A percentile compares a stretch with the other conserved stretches of the same genome.
Conservation (phyloP, 257 asterid genomes). For the Cinchona pubescens region DNA sequence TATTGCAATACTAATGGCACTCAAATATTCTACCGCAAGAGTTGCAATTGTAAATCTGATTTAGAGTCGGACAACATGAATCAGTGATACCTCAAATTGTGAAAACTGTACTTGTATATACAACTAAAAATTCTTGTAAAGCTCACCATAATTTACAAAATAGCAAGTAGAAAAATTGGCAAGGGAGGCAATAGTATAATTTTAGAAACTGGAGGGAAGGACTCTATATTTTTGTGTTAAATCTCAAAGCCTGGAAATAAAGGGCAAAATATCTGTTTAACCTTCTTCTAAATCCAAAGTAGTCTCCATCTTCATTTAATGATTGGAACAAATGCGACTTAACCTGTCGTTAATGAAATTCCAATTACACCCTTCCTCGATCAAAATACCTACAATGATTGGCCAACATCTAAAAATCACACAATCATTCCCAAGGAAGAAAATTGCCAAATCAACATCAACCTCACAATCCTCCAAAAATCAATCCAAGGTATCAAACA, state of each 20-base stretch:
- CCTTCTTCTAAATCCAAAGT: constrained; percentile 13
- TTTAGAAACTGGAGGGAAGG: background rate
- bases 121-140: too few species aligned
- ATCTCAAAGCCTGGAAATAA: background rate
- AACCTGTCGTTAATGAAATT: background rate
- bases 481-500: constrained; percentile 9
- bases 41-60: too few species aligned
- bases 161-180: background rate
- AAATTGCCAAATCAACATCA: constrained; percentile 32
- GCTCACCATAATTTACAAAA: too few species aligned
- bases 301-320: constrained; percentile 37
- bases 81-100: too few species aligned
- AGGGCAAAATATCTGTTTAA: constrained; percentile 32
- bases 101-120: too few species aligned
- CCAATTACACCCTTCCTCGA: constrained; percentile 7
- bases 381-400: constrained; percentile 21
- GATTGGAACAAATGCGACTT: constrained; percentile 17
- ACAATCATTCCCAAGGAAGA: constrained; percentile 11
- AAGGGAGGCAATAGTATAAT: background rate
- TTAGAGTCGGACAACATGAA: background rate
- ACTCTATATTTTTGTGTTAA: background rate
- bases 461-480: constrained; percentile 46
- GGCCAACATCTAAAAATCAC: constrained; percentile 24
- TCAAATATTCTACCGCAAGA: background rate
- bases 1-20: background rate